A percentile compares a stretch with the other conserved stretches of the same genome.
Evolutionary conservation across 306 rosid species (phyloP).

Genomic region (Castanospermum australe): DNA sequence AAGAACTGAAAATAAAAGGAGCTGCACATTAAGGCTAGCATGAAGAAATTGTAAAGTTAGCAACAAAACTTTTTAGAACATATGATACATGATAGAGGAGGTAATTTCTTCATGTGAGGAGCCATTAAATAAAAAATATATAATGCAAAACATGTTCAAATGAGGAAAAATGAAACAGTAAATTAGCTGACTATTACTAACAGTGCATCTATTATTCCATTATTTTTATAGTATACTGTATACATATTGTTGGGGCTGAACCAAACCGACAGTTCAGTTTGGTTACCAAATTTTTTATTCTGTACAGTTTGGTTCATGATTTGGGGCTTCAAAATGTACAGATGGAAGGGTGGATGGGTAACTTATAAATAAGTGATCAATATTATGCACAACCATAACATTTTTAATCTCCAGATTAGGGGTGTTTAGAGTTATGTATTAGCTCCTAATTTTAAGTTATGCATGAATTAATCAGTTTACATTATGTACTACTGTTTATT

Average conservation of each 20-base stretch:
- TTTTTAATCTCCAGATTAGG: neutral
- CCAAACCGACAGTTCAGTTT: too few relatives aligned
- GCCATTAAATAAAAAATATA: neutral
- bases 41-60: neutral
- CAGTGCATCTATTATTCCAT: neutral
- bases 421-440: neutral
- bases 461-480: neutral
- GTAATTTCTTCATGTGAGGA: neutral
- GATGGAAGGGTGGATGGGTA: too few relatives aligned
- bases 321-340: too few relatives aligned
- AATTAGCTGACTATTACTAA: neutral
- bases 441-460: neutral
- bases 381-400: neutral
- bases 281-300: too few relatives aligned
- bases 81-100: neutral
- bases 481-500: neutral
- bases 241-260: neutral
- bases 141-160: neutral
- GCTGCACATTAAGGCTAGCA: neutral
- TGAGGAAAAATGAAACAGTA: neutral
- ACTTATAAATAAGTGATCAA: neutral
- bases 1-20: constrained; percentile 8
- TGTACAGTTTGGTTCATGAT: too few relatives aligned
- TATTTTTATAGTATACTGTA: neutral
- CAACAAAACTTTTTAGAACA: neutral